Evolutionary conservation across 331 rosid species (phyloP).

Genomic region (Rosa hybrid): DNA sequence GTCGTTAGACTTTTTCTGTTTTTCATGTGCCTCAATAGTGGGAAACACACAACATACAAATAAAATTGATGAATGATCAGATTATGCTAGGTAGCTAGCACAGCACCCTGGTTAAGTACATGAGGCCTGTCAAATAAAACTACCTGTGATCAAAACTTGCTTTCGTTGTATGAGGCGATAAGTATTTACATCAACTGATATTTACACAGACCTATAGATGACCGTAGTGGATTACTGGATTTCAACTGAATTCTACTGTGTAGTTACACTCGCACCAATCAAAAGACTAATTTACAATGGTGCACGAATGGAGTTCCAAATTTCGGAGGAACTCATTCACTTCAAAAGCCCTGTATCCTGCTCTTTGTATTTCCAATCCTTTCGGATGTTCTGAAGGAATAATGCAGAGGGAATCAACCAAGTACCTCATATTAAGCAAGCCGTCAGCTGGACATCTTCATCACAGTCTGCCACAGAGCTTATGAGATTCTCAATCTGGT

Average conservation of each 20-base stretch:
- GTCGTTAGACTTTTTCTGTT: too few relatives aligned
- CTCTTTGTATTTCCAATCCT: neutral
- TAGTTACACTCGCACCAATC: neutral
- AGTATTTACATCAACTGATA: slow-evolving; percentile 1
- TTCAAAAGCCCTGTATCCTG: neutral
- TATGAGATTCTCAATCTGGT: neutral
- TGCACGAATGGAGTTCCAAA: neutral
- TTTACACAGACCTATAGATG: neutral
- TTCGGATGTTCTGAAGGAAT: neutral
- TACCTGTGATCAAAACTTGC: neutral
- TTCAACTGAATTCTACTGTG: neutral
- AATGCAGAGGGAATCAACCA: slow-evolving; percentile 7
- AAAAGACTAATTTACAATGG: neutral
- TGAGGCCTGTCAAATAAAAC: neutral
- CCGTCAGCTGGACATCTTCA: slow-evolving; percentile 21
- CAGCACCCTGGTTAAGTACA: neutral
- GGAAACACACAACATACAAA: too few relatives aligned
- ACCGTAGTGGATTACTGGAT: neutral
- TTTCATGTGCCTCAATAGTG: too few relatives aligned
- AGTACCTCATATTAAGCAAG: slow-evolving; percentile 1
- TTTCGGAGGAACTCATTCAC: neutral
- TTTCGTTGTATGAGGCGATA: neutral
- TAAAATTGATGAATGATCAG: neutral
- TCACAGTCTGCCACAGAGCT: neutral
- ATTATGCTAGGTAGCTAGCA: neutral